Evolutionary conservation across 768 basidiomycete genomes (phyloP).

Genomic region (Tulasnella sp.): DNA sequence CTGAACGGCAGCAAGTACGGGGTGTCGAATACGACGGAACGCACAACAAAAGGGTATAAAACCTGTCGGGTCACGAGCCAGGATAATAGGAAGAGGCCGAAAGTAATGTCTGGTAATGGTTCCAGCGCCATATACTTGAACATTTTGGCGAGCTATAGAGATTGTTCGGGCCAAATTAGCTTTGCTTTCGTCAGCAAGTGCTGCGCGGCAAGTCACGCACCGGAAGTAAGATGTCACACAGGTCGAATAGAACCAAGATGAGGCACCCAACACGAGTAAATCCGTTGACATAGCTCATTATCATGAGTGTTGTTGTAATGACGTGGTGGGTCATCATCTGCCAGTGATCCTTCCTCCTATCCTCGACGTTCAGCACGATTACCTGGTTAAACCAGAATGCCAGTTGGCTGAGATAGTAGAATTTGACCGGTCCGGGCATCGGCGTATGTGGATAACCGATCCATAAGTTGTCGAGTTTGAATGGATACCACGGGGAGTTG

Average conservation of each 20-base stretch:
- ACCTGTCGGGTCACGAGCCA: conserved; percentile 91
- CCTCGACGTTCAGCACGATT: conserved; percentile 89
- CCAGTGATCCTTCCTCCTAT: conserved; percentile 81
- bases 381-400: conserved; percentile 92
- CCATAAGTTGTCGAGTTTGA: conserved; percentile 70
- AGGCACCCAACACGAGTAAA: conserved; percentile 86
- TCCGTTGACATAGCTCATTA: conserved; percentile 72
- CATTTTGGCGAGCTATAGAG: conserved; percentile 82
- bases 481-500: conserved; percentile 61
- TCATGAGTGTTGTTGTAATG: conserved; percentile 77
- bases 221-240: conserved; percentile 86
- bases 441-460: conserved; percentile 75
- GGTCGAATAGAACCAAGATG: conserved; percentile 91
- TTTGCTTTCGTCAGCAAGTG: neutral
- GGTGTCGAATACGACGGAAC: conserved; percentile 54
- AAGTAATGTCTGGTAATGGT: conserved; percentile 65
- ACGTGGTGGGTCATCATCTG: conserved; percentile 98
- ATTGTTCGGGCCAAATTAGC: neutral
- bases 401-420: conserved; percentile 81
- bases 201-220: conserved; percentile 46
- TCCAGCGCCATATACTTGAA: conserved; percentile 71
- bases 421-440: conserved; percentile 75
- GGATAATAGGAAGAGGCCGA: conserved; percentile 77
- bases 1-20: conserved; percentile 49
- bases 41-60: conserved; percentile 69